Evolutionary conservation across 495 filamentous ascomycete genomes (phyloP).

Genomic region (Neurospora sp.): DNA sequence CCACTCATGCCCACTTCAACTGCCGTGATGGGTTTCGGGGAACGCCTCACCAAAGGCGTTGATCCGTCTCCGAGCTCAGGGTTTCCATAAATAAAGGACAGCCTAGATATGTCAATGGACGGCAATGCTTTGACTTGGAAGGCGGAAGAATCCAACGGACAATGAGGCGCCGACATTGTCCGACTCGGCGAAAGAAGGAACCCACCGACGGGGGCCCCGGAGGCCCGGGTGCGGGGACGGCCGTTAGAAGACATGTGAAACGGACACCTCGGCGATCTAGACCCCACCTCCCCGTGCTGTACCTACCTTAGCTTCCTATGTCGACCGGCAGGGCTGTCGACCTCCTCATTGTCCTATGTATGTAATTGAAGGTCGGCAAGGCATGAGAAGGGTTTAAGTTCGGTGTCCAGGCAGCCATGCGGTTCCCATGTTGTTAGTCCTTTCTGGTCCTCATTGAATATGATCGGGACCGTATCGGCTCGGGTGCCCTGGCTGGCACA

Average conservation of each 20-base stretch:
- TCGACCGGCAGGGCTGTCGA: background rate
- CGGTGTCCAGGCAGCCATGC: background rate
- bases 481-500: background rate
- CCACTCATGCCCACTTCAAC: background rate
- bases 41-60: background rate
- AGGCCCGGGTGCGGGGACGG: background rate
- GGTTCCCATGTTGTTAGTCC: background rate
- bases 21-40: background rate
- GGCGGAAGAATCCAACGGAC: background rate
- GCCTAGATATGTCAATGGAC: background rate
- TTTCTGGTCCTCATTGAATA: background rate
- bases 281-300: background rate
- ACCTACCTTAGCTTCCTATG: background rate
- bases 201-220: background rate
- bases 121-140: background rate
- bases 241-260: background rate
- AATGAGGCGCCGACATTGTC: background rate
- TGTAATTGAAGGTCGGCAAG: background rate
- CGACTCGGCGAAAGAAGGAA: background rate
- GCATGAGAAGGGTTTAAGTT: background rate
- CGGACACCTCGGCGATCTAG: background rate
- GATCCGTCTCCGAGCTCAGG: background rate
- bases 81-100: background rate
- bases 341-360: background rate
- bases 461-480: background rate